phyloP scores from a whole-genome alignment of 2,329 filamentous ascomycete species.

The Botrytis galanthina region DNA sequence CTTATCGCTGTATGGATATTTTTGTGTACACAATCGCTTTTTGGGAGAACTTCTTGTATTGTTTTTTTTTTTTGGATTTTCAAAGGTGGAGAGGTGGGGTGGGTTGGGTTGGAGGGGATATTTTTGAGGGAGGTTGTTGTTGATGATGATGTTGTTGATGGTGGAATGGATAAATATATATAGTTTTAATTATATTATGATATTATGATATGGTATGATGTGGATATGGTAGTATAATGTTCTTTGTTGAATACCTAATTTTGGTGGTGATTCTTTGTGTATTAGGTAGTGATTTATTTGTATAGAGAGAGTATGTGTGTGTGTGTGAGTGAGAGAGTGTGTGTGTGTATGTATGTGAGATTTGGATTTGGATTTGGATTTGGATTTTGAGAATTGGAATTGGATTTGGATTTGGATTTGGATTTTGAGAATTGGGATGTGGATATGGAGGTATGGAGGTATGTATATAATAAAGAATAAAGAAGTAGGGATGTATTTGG shows the following conservation, averaged over 20 bases:
- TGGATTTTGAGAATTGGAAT: too few relatives aligned
- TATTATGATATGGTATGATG: neutral
- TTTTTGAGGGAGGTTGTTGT: neutral
- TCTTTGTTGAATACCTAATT: neutral
- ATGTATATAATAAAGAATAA: too few relatives aligned
- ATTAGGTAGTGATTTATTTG: neutral
- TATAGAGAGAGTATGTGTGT: too few relatives aligned
- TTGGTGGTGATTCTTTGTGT: neutral
- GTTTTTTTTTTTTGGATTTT: neutral
- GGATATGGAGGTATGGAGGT: too few relatives aligned
- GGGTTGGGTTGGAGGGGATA: neutral
- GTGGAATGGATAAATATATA: neutral
- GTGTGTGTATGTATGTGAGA: too few relatives aligned
- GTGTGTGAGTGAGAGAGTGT: too few relatives aligned
- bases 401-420: too few relatives aligned
- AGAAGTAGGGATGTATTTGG: too few relatives aligned
- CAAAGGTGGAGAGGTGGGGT: neutral
- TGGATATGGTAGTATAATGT: neutral
- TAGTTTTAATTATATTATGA: neutral
- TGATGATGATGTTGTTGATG: neutral
- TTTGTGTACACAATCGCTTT: neutral
- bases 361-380: too few relatives aligned
- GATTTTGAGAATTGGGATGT: too few relatives aligned
- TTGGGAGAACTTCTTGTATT: neutral
- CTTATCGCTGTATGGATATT: neutral